These are phyloP conservation scores for Fraxinus quadrangulata DNA, from an alignment of 257 asterid genomes.

Conservation along the genomic window DNA sequence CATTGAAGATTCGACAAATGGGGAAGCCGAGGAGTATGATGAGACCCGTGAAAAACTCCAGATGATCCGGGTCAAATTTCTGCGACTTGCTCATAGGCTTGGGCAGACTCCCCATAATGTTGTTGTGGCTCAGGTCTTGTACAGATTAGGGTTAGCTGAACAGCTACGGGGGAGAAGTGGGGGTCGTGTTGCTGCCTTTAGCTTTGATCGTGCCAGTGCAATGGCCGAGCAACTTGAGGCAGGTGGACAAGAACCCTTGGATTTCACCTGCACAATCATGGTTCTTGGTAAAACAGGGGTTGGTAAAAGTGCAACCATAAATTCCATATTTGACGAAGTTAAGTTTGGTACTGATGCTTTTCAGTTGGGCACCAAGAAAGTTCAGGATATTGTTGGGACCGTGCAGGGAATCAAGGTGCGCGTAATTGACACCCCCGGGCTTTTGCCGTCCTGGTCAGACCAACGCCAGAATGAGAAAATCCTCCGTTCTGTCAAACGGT, in stretches of 20 bases:
- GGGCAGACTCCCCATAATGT: conserved; percentile 99
- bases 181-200: conserved; percentile 82
- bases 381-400: conserved; percentile 95
- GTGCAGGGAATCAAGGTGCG: conserved; percentile 97
- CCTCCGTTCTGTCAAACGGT: conserved; percentile 73
- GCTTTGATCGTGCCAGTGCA: conserved; percentile 98
- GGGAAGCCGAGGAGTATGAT: conserved; percentile 87
- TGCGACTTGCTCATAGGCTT: conserved; percentile 91
- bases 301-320: conserved; percentile 97
- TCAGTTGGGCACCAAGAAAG: conserved; percentile 80
- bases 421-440: conserved; percentile 96
- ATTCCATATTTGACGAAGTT: conserved; percentile 86
- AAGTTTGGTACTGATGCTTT: conserved; percentile 91
- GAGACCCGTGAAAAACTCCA: conserved; percentile 99
- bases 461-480: conserved; percentile 87
- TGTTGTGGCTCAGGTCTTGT: conserved; percentile 97
- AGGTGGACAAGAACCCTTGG: conserved; percentile 86
- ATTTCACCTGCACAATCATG: conserved; percentile 97
- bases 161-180: conserved; percentile 95
- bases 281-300: conserved; percentile 98
- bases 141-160: conserved; percentile 94
- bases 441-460: conserved; percentile 94
- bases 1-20: conserved; percentile 68
- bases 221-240: conserved; percentile 99
- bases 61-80: conserved; percentile 94